Evolutionary conservation across 139 green algal genomes (phyloP).

Genomic region (Coccomyxa sp.): DNA sequence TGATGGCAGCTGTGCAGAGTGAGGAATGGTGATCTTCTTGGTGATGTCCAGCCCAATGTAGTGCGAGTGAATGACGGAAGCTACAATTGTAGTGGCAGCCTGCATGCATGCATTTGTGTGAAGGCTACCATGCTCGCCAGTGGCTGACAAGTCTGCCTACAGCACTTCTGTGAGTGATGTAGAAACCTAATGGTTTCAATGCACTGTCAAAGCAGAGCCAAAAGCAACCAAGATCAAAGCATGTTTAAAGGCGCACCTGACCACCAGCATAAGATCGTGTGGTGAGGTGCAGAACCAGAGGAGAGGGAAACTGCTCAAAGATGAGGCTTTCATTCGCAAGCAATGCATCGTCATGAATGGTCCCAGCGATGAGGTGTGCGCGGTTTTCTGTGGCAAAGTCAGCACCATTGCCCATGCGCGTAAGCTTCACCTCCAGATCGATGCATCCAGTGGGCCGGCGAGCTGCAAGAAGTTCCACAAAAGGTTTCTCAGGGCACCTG

Average conservation of each 20-base stretch:
- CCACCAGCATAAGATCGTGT: neutral
- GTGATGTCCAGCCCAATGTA: slow-evolving; percentile 45
- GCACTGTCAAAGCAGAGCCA: too few relatives aligned
- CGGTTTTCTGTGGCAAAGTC: neutral
- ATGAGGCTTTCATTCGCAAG: slow-evolving; percentile 43
- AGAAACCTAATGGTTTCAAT: too few relatives aligned
- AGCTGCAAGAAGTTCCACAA: neutral
- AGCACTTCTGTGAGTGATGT: too few relatives aligned
- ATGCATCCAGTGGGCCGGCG: neutral
- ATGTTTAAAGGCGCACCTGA: neutral
- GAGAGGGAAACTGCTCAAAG: slow-evolving; percentile 51
- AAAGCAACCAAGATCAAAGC: neutral
- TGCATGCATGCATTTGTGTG: too few relatives aligned
- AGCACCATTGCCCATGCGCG: neutral
- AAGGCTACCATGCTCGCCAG: too few relatives aligned
- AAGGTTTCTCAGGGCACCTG: too few relatives aligned
- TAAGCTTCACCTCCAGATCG: slow-evolving; percentile 25
- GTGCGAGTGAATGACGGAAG: slow-evolving; percentile 37
- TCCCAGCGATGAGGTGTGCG: slow-evolving; percentile 58
- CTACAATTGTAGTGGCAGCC: slow-evolving; percentile 26
- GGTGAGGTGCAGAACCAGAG: slow-evolving; percentile 28
- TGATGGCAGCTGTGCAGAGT: neutral
- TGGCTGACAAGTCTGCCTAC: too few relatives aligned
- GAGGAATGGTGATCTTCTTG: slow-evolving; percentile 1
- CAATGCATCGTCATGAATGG: slow-evolving; percentile 54